Percentiles rank a stretch among this genome's conserved stretches.
phyloP scores from a whole-genome alignment of 805 yeast species.

The Kodamaea laetipori region DNA sequence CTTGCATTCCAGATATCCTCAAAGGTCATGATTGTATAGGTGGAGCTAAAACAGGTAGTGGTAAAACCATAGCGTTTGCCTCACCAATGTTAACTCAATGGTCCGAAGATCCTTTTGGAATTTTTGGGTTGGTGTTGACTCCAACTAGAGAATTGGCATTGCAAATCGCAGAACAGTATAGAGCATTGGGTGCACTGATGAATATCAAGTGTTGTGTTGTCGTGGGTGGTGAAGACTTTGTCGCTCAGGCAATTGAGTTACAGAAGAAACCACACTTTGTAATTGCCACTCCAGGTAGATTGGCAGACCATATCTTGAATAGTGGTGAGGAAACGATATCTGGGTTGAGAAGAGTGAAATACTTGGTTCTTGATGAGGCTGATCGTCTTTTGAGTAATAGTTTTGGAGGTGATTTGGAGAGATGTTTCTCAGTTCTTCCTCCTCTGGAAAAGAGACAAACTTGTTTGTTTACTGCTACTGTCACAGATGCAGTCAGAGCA shows the following conservation, averaged over 20 bases:
- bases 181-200: slow-evolving; percentile 88
- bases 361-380: slow-evolving; percentile 91
- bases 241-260: slow-evolving; percentile 80
- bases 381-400: slow-evolving; percentile 85
- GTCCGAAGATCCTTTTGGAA: slow-evolving; percentile 94
- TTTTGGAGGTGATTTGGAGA: slow-evolving; percentile 74
- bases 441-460: slow-evolving; percentile 77
- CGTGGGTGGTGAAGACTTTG: slow-evolving; percentile 94
- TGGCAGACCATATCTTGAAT: slow-evolving; percentile 86
- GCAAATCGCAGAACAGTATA: slow-evolving; percentile 95
- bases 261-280: slow-evolving; percentile 90
- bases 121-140: slow-evolving; percentile 84
- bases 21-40: slow-evolving; percentile 92
- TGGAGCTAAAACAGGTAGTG: slow-evolving; percentile 97
- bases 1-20: slow-evolving; percentile 85
- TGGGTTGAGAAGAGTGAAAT: slow-evolving; percentile 78
- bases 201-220: slow-evolving; percentile 80
- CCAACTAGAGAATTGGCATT: slow-evolving; percentile 94
- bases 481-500: slow-evolving; percentile 86
- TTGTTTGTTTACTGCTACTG: slow-evolving; percentile 90
- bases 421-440: slow-evolving; percentile 75
- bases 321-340: slow-evolving; percentile 86
- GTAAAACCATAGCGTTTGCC: slow-evolving; percentile 96
- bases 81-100: slow-evolving; percentile 95
- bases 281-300: slow-evolving; percentile 95